phyloP scores from a whole-genome alignment of 2,329 filamentous ascomycete genomes.

The Xylariaceae sp. region DNA sequence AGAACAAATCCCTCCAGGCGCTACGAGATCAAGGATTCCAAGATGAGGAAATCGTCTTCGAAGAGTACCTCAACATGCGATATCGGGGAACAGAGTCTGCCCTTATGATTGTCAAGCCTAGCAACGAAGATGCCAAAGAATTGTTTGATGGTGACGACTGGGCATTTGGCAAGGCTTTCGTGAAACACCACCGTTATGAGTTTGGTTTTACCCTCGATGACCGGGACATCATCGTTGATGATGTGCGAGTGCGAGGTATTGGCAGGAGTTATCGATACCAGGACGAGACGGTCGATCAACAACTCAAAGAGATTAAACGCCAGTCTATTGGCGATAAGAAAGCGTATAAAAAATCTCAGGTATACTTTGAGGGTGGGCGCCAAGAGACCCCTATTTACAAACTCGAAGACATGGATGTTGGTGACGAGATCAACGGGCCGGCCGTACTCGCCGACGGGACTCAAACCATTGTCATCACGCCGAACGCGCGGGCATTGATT shows the following conservation, averaged over 20 bases:
- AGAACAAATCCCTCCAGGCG: constrained; percentile 71
- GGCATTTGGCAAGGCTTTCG: constrained; percentile 84
- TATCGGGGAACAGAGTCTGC: constrained; percentile 91
- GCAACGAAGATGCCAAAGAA: constrained; percentile 62
- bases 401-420: constrained; percentile 73
- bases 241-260: constrained; percentile 86
- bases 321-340: constrained; percentile 64
- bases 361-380: constrained; percentile 86
- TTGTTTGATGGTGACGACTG: constrained; percentile 70
- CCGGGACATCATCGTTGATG: constrained; percentile 87
- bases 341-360: constrained; percentile 68
- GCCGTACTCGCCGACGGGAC: constrained; percentile 87
- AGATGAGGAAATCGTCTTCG: constrained; percentile 76
- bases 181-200: constrained; percentile 87
- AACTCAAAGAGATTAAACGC: constrained; percentile 72
- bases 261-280: constrained; percentile 83
- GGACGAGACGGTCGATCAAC: constrained; percentile 83
- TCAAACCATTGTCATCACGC: constrained; percentile 90
- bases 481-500: constrained; percentile 75
- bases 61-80: constrained; percentile 93
- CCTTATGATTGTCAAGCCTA: constrained; percentile 84
- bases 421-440: constrained; percentile 76
- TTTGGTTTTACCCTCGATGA: constrained; percentile 89
- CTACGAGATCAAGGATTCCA: constrained; percentile 81
- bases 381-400: constrained; percentile 82